Base-by-base conservation (phyloP, 2,329 filamentous ascomycete species). In the Phialophora expanda region DNA sequence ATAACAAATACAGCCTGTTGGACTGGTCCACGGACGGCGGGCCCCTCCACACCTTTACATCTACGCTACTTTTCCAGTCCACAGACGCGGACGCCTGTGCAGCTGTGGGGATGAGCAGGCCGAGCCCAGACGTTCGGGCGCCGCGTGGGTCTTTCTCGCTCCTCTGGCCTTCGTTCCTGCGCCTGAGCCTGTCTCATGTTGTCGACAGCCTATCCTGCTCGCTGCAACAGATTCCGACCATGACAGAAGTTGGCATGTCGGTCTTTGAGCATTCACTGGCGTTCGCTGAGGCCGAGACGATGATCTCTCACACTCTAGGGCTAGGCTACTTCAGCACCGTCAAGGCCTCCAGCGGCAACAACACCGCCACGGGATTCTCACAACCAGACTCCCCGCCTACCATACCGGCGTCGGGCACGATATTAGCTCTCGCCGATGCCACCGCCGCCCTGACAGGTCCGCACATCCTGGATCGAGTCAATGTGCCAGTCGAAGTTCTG, bases 211-310 rank as follows among this genome's bases (percentile, higher is more conserved):
- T 98, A 9, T 90, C 90, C 3, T 96, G 92, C 76, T 92, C 94
- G 9, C 85, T 98, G 6, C 92, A 97, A 76, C 94, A 94, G 34
- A 87, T 90, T 2, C 86, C 87, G 2, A 86, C 92, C 0, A 87
- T 90, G 69, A 90, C 91, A 0, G 95, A 98, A 78, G 96, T 92
- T 1, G 93, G 93, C 20, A 97, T 98, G 91, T 97, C 93, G 0
- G 86, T 97, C 1, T 97, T 98, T 73, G 95, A 99, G 76, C 93
- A 97, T 75, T 97, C 93, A 0, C 83, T 99, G 8, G 94, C 94
- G 2, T 99, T 98, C 79, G 92, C 94, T 11, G 95, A 99, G 78
- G 94, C 94, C 8, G 95, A 99, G 76, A 90, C 91, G 32, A 90
- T 93, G 69, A 89, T 97, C 54, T 89, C 89, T 72, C 91, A 89